Conservation (phyloP, 225 moss, liverwort and hornwort species). For the Rhytidiadelphus loreus region DNA sequence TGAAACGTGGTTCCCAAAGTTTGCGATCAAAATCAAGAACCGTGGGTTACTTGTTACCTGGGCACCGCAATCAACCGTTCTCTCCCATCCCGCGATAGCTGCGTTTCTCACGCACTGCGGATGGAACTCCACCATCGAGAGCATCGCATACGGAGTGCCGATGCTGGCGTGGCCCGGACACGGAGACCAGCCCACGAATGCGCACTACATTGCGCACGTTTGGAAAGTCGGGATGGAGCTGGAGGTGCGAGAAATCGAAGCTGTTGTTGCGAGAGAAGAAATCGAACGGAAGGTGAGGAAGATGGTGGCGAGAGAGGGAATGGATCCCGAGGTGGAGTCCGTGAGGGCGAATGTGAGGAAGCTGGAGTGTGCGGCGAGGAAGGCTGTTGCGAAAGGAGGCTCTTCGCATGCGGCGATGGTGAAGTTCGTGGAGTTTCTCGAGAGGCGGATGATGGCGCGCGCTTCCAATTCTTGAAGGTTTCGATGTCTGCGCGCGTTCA, state of each 20-base stretch:
- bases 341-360: not conserved
- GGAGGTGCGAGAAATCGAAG: not conserved
- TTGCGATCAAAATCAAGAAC: not conserved
- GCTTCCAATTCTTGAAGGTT: not conserved
- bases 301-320: not conserved
- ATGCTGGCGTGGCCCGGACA: constrained; percentile 9
- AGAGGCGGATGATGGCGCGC: not conserved
- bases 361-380: not conserved
- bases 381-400: constrained; percentile 5
- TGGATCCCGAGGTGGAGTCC: constrained; percentile 2
- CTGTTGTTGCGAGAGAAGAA: not conserved
- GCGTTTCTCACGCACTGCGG: constrained; percentile 27
- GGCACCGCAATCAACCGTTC: constrained; percentile 5
- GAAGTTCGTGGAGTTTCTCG: not conserved
- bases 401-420: not conserved
- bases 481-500: not conserved
- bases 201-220: not conserved
- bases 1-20: not conserved
- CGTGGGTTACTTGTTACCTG: not conserved
- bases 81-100: constrained; percentile 13
- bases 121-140: constrained; percentile 25
- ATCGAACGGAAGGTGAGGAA: not conserved
- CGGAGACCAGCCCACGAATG: constrained; percentile 12
- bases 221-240: constrained; percentile 15
- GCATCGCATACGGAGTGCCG: constrained; percentile 3